These are phyloP conservation scores for Graphiopsis chlorocephala DNA, from an alignment of 2,329 filamentous ascomycete species.

Conservation along the genomic window DNA sequence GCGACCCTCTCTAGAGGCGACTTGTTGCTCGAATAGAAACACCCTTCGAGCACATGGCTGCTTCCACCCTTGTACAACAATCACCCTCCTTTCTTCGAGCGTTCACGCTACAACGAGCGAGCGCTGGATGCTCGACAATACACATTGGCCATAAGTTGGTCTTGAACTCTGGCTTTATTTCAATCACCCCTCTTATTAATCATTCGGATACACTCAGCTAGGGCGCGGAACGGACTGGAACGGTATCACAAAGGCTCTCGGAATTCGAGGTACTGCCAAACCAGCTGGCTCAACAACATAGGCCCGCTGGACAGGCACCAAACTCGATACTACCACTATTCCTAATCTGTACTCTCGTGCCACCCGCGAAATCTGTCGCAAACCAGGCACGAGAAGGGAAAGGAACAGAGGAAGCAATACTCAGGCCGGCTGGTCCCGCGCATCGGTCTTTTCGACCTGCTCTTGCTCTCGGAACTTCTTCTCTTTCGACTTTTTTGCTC, in stretches of 20 bases:
- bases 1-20: not conserved
- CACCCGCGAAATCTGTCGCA: conserved; percentile 9
- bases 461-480: not conserved
- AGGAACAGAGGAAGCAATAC: not conserved
- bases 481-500: not conserved
- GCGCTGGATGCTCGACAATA: conserved; percentile 13
- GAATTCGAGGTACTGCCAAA: conserved; percentile 6
- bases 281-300: conserved; percentile 7
- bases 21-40: not conserved
- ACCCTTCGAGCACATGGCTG: not conserved
- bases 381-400: not conserved
- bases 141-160: not conserved
- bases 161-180: not conserved
- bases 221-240: conserved; percentile 12
- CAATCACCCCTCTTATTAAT: conserved; percentile 5
- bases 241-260: conserved; percentile 7
- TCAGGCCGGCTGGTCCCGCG: conserved; percentile 14
- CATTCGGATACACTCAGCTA: conserved; percentile 12
- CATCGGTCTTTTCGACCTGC: not conserved
- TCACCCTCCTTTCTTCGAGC: conserved; percentile 11
- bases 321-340: conserved; percentile 9
- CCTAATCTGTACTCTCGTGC: conserved; percentile 1
- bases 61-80: conserved; percentile 5
- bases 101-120: conserved; percentile 4
- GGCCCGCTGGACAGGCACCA: conserved; percentile 5